Conservation (phyloP, 2,329 filamentous ascomycete species). For the Claviceps sorghi region DNA sequence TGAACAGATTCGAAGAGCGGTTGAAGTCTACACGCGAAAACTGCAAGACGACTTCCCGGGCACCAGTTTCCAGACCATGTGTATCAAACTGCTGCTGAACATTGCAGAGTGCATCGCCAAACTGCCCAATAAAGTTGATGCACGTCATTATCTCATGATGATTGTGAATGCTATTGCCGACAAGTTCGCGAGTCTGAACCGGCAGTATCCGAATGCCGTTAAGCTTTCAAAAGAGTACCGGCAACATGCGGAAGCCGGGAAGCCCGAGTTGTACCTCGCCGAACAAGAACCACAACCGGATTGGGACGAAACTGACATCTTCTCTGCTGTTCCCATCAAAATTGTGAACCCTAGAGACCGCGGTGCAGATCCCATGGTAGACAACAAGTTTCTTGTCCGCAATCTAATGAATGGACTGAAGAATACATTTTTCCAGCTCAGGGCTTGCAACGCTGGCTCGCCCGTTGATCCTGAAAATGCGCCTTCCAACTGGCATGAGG, state of each 20-base stretch:
- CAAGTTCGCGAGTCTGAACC: slow-evolving; percentile 96
- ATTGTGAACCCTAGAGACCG: slow-evolving; percentile 82
- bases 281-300: slow-evolving; percentile 70
- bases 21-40: slow-evolving; percentile 94
- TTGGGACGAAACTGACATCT: slow-evolving; percentile 98
- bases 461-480: slow-evolving; percentile 63
- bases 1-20: slow-evolving; percentile 86
- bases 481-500: slow-evolving; percentile 84
- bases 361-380: slow-evolving; percentile 75
- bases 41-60: slow-evolving; percentile 91
- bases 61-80: slow-evolving; percentile 99
- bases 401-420: slow-evolving; percentile 93
- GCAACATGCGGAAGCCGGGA: slow-evolving; percentile 47
- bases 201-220: slow-evolving; percentile 85
- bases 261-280: slow-evolving; percentile 67
- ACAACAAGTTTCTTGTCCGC: slow-evolving; percentile 97
- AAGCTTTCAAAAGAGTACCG: slow-evolving; percentile 73
- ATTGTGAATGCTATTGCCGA: slow-evolving; percentile 96
- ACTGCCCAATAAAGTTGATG: slow-evolving; percentile 83
- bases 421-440: slow-evolving; percentile 89
- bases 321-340: slow-evolving; percentile 90
- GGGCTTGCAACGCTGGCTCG: slow-evolving; percentile 67
- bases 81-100: slow-evolving; percentile 87
- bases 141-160: slow-evolving; percentile 89
- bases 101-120: slow-evolving; percentile 98